Conservation (phyloP, 345 rosid genomes). For the Linum tenue region DNA sequence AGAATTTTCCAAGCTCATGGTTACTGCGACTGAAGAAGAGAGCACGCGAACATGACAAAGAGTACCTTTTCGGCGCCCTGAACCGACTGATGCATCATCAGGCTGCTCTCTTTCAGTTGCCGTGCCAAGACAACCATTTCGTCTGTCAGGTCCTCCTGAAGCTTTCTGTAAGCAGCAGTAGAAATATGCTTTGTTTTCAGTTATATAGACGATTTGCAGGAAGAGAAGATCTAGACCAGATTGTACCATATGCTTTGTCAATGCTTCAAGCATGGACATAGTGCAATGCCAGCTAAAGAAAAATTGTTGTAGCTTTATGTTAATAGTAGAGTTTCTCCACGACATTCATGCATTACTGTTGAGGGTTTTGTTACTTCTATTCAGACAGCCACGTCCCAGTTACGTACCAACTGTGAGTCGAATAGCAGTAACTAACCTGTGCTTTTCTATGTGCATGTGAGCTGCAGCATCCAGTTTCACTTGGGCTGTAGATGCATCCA, state of each 20-base stretch:
- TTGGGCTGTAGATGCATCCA: constrained; percentile 35
- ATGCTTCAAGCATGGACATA: too few species aligned
- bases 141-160: constrained; percentile 81
- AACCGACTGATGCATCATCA: constrained; percentile 62
- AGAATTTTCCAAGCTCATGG: too few species aligned
- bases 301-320: too few species aligned
- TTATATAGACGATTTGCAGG: background rate
- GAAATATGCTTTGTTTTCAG: background rate
- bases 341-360: too few species aligned
- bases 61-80: constrained; percentile 69
- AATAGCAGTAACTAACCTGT: constrained; percentile 34
- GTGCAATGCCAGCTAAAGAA: too few species aligned
- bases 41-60: background rate
- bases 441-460: constrained; percentile 64
- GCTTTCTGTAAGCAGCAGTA: constrained; percentile 33
- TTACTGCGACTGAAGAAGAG: too few species aligned
- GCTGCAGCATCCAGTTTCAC: constrained; percentile 63
- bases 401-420: too few species aligned
- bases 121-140: constrained; percentile 90
- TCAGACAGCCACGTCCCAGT: too few species aligned
- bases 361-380: too few species aligned
- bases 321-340: too few species aligned
- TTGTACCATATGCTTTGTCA: too few species aligned
- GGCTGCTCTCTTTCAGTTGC: constrained; percentile 84
- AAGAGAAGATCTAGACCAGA: too few species aligned